Conservation (phyloP, 805 yeast genomes). For the Nakazawaea holstii region DNA sequence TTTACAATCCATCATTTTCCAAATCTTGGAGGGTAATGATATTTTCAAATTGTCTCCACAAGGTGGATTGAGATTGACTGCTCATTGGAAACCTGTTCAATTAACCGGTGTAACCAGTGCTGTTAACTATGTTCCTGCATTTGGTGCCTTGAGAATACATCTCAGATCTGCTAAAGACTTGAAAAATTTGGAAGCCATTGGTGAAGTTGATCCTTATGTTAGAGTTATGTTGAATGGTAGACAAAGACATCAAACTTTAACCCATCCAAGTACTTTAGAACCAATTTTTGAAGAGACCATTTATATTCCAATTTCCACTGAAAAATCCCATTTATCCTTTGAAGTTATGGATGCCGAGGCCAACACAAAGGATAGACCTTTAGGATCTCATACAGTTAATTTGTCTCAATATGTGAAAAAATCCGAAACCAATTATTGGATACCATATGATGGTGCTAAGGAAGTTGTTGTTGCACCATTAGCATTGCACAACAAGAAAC, state of each 20-base stretch:
- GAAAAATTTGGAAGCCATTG: slow-evolving; percentile 57
- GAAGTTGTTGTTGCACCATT: slow-evolving; percentile 33
- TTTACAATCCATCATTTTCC: slow-evolving; percentile 50
- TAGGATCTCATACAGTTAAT: slow-evolving; percentile 54
- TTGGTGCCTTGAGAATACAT: slow-evolving; percentile 63
- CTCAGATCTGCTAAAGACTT: slow-evolving; percentile 48
- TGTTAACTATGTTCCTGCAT: slow-evolving; percentile 46
- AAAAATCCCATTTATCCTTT: slow-evolving; percentile 52
- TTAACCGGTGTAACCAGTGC: slow-evolving; percentile 44
- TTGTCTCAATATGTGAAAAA: slow-evolving; percentile 43
- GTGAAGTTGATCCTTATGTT: slow-evolving; percentile 73
- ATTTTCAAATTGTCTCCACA: slow-evolving; percentile 44
- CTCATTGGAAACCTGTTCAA: slow-evolving; percentile 68
- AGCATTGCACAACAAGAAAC: slow-evolving; percentile 30
- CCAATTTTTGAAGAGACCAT: slow-evolving; percentile 58
- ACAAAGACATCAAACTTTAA: slow-evolving; percentile 47
- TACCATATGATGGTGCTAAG: slow-evolving; percentile 41
- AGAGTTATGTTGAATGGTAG: slow-evolving; percentile 54
- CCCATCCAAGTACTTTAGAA: slow-evolving; percentile 45
- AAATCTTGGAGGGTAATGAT: slow-evolving; percentile 43
- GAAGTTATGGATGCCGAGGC: slow-evolving; percentile 65
- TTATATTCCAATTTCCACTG: slow-evolving; percentile 57
- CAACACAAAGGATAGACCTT: slow-evolving; percentile 54
- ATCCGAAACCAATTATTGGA: slow-evolving; percentile 34
- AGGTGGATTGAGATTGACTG: slow-evolving; percentile 50